phyloP scores from a whole-genome alignment of 768 basidiomycete genomes.

The Paxillus involutus region DNA sequence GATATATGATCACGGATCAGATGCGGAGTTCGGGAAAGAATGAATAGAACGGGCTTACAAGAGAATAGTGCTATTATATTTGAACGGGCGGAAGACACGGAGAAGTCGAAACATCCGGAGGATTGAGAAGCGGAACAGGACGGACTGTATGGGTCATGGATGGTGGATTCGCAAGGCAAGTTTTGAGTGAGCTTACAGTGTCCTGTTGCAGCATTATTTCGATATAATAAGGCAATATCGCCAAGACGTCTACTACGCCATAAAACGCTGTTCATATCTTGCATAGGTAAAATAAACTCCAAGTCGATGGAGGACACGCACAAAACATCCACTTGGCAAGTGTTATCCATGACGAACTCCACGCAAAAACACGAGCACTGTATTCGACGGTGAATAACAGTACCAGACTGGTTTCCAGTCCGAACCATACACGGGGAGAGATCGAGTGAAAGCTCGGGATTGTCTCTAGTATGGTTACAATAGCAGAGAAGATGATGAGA shows the following conservation, averaged over 20 bases:
- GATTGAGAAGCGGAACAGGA: slow-evolving; percentile 88
- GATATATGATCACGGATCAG: neutral
- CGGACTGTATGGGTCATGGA: slow-evolving; percentile 48
- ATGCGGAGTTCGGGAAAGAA: neutral
- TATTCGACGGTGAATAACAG: slow-evolving; percentile 88
- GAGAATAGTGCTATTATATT: slow-evolving; percentile 79
- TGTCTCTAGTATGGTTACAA: slow-evolving; percentile 79
- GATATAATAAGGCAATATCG: slow-evolving; percentile 87
- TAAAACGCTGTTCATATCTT: slow-evolving; percentile 59
- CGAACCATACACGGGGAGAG: slow-evolving; percentile 77
- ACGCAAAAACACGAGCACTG: slow-evolving; percentile 68
- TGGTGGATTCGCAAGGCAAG: neutral
- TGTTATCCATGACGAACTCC: slow-evolving; percentile 64
- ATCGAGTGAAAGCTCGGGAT: slow-evolving; percentile 74
- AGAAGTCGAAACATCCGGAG: slow-evolving; percentile 86
- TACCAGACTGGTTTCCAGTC: slow-evolving; percentile 82
- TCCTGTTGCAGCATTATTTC: slow-evolving; percentile 84
- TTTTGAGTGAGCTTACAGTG: slow-evolving; percentile 53
- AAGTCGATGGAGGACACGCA: slow-evolving; percentile 31
- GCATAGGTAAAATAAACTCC: neutral
- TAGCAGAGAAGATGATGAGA: slow-evolving; percentile 71
- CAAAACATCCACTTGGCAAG: slow-evolving; percentile 70
- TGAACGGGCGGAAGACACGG: slow-evolving; percentile 88
- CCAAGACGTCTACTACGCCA: slow-evolving; percentile 81
- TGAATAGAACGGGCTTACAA: slow-evolving; percentile 47